phyloP scores from a whole-genome alignment of 768 basidiomycete genomes.

The Calocybe cyanea region DNA sequence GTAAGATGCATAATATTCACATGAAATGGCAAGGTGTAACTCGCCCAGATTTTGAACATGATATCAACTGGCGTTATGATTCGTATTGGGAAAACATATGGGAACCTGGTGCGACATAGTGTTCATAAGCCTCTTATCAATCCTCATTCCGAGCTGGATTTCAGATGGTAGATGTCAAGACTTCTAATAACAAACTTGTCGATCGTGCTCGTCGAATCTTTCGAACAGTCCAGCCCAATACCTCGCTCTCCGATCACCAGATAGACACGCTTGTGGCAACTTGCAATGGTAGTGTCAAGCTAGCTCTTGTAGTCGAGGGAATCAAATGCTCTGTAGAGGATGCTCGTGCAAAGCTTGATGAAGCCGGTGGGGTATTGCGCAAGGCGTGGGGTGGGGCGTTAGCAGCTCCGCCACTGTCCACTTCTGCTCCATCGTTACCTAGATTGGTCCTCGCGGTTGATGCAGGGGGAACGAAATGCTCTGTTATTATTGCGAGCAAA shows the following conservation, averaged over 20 bases:
- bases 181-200: slow-evolving; percentile 26
- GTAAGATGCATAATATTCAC: slow-evolving; percentile 18
- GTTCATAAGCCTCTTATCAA: background rate
- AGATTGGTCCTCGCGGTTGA: slow-evolving; percentile 21
- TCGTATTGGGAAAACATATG: slow-evolving; percentile 30
- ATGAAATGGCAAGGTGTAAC: slow-evolving; percentile 24
- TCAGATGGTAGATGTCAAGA: slow-evolving; percentile 33
- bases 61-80: slow-evolving; percentile 32
- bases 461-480: slow-evolving; percentile 25
- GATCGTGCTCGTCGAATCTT: slow-evolving; percentile 29
- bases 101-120: slow-evolving; percentile 24
- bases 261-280: slow-evolving; percentile 26
- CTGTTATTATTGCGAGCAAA: slow-evolving; percentile 18
- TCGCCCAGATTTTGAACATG: slow-evolving; percentile 32
- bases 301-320: slow-evolving; percentile 26
- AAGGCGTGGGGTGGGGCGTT: slow-evolving; percentile 12
- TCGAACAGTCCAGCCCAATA: slow-evolving; percentile 19
- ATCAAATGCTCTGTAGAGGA: slow-evolving; percentile 17
- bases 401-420: background rate
- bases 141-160: background rate
- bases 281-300: slow-evolving; percentile 28
- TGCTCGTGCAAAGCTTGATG: slow-evolving; percentile 14
- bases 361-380: slow-evolving; percentile 19
- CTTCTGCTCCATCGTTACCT: background rate
- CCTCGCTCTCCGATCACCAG: slow-evolving; percentile 18